A percentile compares a stretch with the other conserved stretches of the same genome.
Evolutionary conservation across 2,329 filamentous ascomycete genomes (phyloP).

Genomic region (Fusarium sp.): DNA sequence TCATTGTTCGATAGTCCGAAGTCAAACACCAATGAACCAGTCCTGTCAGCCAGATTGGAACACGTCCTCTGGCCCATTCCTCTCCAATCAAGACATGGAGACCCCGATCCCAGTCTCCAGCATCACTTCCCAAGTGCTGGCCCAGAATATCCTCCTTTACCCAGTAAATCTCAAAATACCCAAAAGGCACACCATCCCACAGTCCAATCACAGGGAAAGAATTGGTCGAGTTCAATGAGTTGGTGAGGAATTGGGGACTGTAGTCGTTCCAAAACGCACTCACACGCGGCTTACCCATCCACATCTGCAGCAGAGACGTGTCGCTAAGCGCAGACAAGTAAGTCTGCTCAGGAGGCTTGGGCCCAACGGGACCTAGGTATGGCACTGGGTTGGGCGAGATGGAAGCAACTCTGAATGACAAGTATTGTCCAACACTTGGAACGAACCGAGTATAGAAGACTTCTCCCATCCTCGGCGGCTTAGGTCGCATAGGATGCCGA

Average conservation of each 20-base stretch:
- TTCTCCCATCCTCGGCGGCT: slow-evolving; percentile 88
- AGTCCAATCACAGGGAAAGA: slow-evolving; percentile 91
- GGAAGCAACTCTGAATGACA: slow-evolving; percentile 87
- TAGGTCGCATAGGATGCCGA: slow-evolving; percentile 85
- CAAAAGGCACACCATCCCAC: slow-evolving; percentile 95
- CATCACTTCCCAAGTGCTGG: slow-evolving; percentile 68
- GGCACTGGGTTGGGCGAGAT: slow-evolving; percentile 68
- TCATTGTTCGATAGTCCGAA: slow-evolving; percentile 80
- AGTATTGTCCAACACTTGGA: slow-evolving; percentile 79
- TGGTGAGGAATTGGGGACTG: slow-evolving; percentile 70
- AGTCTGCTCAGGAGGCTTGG: slow-evolving; percentile 50
- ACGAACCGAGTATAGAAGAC: slow-evolving; percentile 90
- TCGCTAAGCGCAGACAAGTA: slow-evolving; percentile 60
- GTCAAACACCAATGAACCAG: slow-evolving; percentile 86
- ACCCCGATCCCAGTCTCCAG: slow-evolving; percentile 84
- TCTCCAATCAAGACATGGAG: slow-evolving; percentile 90
- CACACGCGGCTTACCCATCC: slow-evolving; percentile 89
- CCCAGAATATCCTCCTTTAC: slow-evolving; percentile 89
- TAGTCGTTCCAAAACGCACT: slow-evolving; percentile 82
- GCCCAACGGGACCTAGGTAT: slow-evolving; percentile 66
- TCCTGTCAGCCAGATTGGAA: slow-evolving; percentile 82
- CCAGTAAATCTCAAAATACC: slow-evolving; percentile 99
- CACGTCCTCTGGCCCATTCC: slow-evolving; percentile 85
- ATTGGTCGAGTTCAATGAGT: slow-evolving; percentile 70
- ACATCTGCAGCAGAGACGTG: slow-evolving; percentile 72